phyloP scores from a whole-genome alignment of 75 land plant genomes.

The Selaginella tamariscina region DNA sequence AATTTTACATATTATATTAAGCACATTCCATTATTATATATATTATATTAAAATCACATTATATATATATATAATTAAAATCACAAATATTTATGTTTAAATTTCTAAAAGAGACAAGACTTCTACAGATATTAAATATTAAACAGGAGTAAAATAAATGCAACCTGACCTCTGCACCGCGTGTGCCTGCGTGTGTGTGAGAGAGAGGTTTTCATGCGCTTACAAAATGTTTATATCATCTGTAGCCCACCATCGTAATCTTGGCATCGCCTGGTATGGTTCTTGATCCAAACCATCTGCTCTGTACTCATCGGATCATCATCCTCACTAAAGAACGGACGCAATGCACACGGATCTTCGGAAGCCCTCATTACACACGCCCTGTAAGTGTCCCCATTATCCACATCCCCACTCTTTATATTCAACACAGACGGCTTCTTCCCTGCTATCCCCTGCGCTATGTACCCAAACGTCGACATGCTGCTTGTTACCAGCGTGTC shows the following conservation, averaged over 20 bases:
- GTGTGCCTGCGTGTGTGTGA: too few relatives aligned
- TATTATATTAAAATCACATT: too few relatives aligned
- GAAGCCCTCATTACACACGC: slow-evolving; percentile 17
- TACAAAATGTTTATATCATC: too few relatives aligned
- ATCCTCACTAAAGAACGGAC: neutral
- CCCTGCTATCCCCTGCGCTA: slow-evolving; percentile 22
- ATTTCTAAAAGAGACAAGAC: too few relatives aligned
- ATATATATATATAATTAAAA: too few relatives aligned
- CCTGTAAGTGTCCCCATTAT: neutral
- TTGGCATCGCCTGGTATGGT: neutral
- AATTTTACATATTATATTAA: too few relatives aligned
- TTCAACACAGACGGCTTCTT: slow-evolving; percentile 13
- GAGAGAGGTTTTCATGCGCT: too few relatives aligned
- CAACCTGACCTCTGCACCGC: too few relatives aligned
- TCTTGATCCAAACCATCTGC: neutral
- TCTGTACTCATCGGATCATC: neutral
- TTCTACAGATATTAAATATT: too few relatives aligned
- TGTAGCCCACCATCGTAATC: neutral
- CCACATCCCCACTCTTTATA: neutral
- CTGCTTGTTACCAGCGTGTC: slow-evolving; percentile 19
- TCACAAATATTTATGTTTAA: too few relatives aligned
- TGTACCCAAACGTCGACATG: slow-evolving; percentile 28
- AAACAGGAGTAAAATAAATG: too few relatives aligned
- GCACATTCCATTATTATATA: too few relatives aligned
- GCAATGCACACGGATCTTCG: slow-evolving; percentile 19